Percentiles rank a stretch among this genome's conserved stretches.
Conservation (phyloP, 768 basidiomycete species). For the Suillus cothurnatus region DNA sequence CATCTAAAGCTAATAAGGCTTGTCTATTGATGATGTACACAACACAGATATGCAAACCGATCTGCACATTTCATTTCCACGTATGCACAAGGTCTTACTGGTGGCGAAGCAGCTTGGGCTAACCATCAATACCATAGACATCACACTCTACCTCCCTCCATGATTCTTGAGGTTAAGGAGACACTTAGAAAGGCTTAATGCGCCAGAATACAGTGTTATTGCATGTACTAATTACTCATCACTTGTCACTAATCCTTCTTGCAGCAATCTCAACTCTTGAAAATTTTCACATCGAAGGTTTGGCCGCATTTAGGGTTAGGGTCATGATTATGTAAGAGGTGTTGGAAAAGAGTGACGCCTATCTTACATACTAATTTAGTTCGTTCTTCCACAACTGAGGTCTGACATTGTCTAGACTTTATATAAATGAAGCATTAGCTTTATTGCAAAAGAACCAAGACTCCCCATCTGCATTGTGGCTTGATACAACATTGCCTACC, state of each 20-base stretch:
- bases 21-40: no score
- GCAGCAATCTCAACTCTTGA: background rate
- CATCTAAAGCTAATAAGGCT: background rate
- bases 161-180: background rate
- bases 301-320: no score
- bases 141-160: background rate
- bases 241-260: background rate
- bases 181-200: background rate
- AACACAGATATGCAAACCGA: background rate
- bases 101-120: background rate
- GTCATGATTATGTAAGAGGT: no score
- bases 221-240: background rate
- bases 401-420: no score
- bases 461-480: no score
- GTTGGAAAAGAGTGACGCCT: no score
- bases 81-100: background rate
- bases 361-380: no score
- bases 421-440: no score
- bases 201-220: background rate
- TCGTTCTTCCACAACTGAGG: no score
- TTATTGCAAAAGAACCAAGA: no score
- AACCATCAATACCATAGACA: background rate
- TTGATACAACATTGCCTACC: no score
- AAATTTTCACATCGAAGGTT: no score
- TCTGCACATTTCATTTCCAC: background rate